Base-by-base conservation (phyloP, 73 alveolate genomes). In the Halteria grandinella region DNA sequence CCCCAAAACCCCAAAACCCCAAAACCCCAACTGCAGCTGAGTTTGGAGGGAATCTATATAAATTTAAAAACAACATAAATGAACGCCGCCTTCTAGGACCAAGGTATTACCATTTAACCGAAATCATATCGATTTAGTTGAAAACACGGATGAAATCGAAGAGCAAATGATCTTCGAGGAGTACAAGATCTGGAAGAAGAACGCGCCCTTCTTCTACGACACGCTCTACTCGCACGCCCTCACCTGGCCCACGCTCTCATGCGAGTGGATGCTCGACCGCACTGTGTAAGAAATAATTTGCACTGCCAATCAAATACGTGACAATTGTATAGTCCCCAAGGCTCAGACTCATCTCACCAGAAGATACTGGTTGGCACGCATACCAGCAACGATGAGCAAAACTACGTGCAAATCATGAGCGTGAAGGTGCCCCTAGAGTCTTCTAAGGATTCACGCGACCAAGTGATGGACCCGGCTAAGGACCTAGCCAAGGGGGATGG, bases 171-270 rank as follows among this genome's bases (percentile, higher is more conserved):
- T 97, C 33, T 88, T 85, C 63, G 98, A 97, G 71, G 99, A 97
- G 74, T 97, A 97, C 54, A 97, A 95, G 83, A 91, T 97, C 33
- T 97, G 99, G 98, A 97, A 97, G 90, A 95, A 97, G 88, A 93
- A 97, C 63, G 89, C 98, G 0, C 99, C 97, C 44, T 95, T 91
- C 89, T 70, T 97, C 70, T 97, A 97, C 73, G 99, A 97, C 81
- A 83, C 97, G 12, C 86, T 91, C 20, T 63, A 93, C 27, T 90
- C 96, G 20, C 97, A 92, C 82, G 98, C 97, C 28, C 90, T 97
- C 0, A 97, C 92, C 41, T 95, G 99, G 99, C 99, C 99, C 34
- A 95, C 99, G 10, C 79, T 95, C 39, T 89, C 99, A 0, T 91
- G 89, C n/a, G 89, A 95, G 21, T 97, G 99, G 99, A 75, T 93